A percentile compares a stretch with the other conserved stretches of the same genome.
Evolutionary conservation across 2,329 filamentous ascomycete species (phyloP).

Genomic region (Pseudogymnoascus destructans): DNA sequence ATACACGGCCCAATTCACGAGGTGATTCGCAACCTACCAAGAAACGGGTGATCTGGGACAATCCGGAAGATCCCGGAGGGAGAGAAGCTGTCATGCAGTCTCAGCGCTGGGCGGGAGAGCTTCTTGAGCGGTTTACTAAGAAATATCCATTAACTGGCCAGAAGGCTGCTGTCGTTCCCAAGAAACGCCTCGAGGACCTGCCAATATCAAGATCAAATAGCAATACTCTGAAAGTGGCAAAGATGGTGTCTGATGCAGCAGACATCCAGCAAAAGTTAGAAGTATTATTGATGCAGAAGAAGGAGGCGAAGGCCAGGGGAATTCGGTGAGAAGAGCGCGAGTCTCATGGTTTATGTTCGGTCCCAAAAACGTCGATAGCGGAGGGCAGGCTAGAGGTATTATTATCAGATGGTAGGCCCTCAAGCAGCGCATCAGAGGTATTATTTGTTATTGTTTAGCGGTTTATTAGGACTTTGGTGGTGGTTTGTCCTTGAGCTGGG

Average conservation of each 20-base stretch:
- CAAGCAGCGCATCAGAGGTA: neutral
- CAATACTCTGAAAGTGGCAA: neutral
- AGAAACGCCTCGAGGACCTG: constrained; percentile 9
- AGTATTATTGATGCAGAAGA: constrained; percentile 18
- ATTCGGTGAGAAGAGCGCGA: neutral
- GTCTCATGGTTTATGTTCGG: neutral
- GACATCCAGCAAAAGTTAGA: constrained; percentile 22
- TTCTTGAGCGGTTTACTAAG: constrained; percentile 11
- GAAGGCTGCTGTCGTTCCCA: constrained; percentile 9
- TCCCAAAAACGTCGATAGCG: neutral
- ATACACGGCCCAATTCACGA: neutral
- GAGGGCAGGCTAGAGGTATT: neutral
- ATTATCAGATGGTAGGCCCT: neutral
- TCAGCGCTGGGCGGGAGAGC: constrained; percentile 2
- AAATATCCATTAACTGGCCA: constrained; percentile 25
- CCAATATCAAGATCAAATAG: neutral
- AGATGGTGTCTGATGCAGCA: constrained; percentile 11
- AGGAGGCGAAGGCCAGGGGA: constrained; percentile 15
- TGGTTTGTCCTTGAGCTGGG: neutral
- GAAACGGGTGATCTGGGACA: constrained; percentile 1
- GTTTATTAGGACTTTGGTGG: neutral
- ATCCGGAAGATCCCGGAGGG: neutral
- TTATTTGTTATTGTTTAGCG: neutral
- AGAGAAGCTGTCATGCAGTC: constrained; percentile 2
- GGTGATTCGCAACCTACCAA: neutral